Evolutionary conservation across 208 protist species (phyloP).

Genomic region (Acanthamoeba lugdunensis): DNA sequence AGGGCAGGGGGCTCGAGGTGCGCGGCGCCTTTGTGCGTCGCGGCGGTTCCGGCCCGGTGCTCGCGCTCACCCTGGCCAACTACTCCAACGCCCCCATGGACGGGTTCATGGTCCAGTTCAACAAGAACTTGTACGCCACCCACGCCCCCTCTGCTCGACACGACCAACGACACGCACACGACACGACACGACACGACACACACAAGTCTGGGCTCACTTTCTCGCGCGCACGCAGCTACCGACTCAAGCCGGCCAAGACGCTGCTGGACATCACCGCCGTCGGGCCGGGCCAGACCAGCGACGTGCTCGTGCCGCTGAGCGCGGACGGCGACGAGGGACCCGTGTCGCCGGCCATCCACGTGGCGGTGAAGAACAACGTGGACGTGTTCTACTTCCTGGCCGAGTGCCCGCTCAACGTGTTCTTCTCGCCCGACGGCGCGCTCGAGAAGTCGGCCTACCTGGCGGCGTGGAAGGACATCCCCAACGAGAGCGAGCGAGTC

Average conservation of each 20-base stretch:
- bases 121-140: constrained; percentile 72
- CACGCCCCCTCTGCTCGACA: background rate
- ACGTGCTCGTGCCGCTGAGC: constrained; percentile 43
- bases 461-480: constrained; percentile 39
- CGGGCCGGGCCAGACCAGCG: constrained; percentile 24
- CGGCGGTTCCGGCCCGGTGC: constrained; percentile 53
- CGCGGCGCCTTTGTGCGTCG: constrained; percentile 77
- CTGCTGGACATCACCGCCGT: constrained; percentile 12
- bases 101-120: constrained; percentile 70
- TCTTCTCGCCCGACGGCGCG: constrained; percentile 75
- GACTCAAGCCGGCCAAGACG: constrained; percentile 17
- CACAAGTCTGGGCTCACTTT: background rate
- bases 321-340: constrained; percentile 24
- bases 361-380: constrained; percentile 82
- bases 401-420: constrained; percentile 73
- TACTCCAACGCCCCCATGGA: constrained; percentile 48
- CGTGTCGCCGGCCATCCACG: constrained; percentile 78
- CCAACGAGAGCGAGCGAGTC: constrained; percentile 31
- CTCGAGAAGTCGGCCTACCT: constrained; percentile 64
- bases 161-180: too few species aligned
- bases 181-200: too few species aligned
- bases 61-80: constrained; percentile 65
- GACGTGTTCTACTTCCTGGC: constrained; percentile 81
- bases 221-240: background rate
- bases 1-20: constrained; percentile 78